A percentile compares a stretch with the other conserved stretches of the same genome.
Evolutionary conservation across 805 yeast species (phyloP).

Genomic region (Candida yuanshanica): DNA sequence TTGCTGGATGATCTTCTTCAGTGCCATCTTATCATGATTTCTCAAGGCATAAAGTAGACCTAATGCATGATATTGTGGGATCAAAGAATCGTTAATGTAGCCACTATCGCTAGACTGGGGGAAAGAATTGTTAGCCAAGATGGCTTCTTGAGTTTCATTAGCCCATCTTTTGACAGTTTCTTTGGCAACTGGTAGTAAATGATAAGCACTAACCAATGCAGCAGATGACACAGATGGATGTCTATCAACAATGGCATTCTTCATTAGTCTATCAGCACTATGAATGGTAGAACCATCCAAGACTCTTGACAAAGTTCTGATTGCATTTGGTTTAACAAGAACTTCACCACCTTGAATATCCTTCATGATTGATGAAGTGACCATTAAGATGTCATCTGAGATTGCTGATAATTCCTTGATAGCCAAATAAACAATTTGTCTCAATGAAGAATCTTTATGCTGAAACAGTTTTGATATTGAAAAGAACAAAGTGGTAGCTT

Average conservation of each 20-base stretch:
- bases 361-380: conserved; percentile 95
- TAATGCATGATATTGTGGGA: conserved; percentile 93
- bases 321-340: conserved; percentile 88
- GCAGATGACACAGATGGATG: conserved; percentile 88
- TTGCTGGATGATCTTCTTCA: conserved; percentile 83
- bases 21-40: conserved; percentile 89
- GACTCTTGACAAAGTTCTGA: conserved; percentile 85
- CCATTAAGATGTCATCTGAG: conserved; percentile 93
- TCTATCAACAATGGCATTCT: conserved; percentile 86
- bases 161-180: conserved; percentile 92
- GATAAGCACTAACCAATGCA: conserved; percentile 89
- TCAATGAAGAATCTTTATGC: conserved; percentile 77
- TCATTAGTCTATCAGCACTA: conserved; percentile 87
- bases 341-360: conserved; percentile 89
- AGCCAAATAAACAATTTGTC: conserved; percentile 91
- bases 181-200: conserved; percentile 81
- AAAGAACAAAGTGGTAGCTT: conserved; percentile 89
- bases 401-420: conserved; percentile 83
- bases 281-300: conserved; percentile 88
- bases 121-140: conserved; percentile 43
- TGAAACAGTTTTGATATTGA: conserved; percentile 93
- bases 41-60: conserved; percentile 85
- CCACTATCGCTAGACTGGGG: conserved; percentile 31
- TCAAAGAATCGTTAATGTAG: conserved; percentile 67
- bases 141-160: conserved; percentile 91